These are phyloP conservation scores for Gymnopilus dilepis DNA, from an alignment of 768 basidiomycete species.

Conservation along the genomic window DNA sequence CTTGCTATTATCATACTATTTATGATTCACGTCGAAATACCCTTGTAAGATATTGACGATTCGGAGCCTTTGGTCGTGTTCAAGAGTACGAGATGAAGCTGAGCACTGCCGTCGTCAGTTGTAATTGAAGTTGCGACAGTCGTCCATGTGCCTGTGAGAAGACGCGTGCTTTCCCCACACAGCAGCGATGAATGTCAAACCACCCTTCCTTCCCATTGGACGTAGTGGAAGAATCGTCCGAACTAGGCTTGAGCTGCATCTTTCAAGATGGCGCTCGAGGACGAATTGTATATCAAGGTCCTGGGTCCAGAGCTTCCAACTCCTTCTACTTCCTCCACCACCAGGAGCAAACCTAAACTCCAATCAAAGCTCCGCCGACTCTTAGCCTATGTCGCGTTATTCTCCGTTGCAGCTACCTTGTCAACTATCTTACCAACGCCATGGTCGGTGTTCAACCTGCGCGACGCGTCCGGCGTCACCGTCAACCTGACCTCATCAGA, in stretches of 20 bases:
- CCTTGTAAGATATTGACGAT: neutral
- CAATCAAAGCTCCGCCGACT: constrained; percentile 11
- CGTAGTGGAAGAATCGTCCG: neutral
- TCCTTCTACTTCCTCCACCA: constrained; percentile 3
- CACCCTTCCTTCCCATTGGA: neutral
- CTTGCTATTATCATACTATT: neutral
- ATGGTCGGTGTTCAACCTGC: constrained; percentile 33
- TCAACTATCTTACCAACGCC: constrained; percentile 40
- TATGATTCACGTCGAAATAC: neutral
- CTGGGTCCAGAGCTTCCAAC: neutral
- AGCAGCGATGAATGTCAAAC: neutral
- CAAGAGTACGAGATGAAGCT: neutral
- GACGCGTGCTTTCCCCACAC: neutral
- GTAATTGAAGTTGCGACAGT: neutral
- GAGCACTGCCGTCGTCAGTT: neutral
- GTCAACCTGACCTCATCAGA: constrained; percentile 26
- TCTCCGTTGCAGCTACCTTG: constrained; percentile 38
- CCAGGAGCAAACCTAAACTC: neutral
- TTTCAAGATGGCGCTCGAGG: constrained; percentile 4
- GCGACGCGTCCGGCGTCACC: constrained; percentile 26
- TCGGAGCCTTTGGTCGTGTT: neutral
- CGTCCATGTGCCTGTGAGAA: constrained; percentile 6
- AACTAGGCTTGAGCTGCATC: neutral
- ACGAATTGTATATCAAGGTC: neutral
- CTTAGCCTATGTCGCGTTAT: constrained; percentile 30